Evolutionary conservation across 169 alveolate genomes (phyloP).

Genomic region (Fabrea salina): DNA sequence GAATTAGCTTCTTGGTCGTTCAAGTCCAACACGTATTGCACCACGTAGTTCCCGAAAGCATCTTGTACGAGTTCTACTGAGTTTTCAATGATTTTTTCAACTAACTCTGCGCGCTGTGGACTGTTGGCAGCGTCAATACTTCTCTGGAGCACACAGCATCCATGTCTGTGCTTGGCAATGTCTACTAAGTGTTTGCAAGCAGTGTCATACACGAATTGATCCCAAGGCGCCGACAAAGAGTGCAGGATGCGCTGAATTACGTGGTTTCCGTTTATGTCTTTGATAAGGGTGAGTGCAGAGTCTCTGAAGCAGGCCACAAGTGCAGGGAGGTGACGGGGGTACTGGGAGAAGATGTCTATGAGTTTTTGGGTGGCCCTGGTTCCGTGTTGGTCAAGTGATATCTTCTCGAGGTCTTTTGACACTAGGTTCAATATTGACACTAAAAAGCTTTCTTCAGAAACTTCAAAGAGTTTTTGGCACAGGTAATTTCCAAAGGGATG

Average conservation of each 20-base stretch:
- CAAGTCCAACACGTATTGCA: slow-evolving; percentile 85
- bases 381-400: slow-evolving; percentile 91
- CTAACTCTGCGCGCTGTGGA: slow-evolving; percentile 48
- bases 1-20: slow-evolving; percentile 65
- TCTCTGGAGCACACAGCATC: slow-evolving; percentile 93
- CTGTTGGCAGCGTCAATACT: slow-evolving; percentile 79
- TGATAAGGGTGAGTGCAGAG: slow-evolving; percentile 64
- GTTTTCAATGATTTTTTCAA: slow-evolving; percentile 70
- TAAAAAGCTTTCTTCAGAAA: neutral
- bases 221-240: slow-evolving; percentile 67
- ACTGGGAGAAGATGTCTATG: slow-evolving; percentile 79
- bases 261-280: slow-evolving; percentile 92
- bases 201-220: slow-evolving; percentile 85
- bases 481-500: slow-evolving; percentile 94
- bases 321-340: slow-evolving; percentile 34
- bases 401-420: slow-evolving; percentile 57
- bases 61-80: slow-evolving; percentile 85
- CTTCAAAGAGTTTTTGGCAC: slow-evolving; percentile 90
- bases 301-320: slow-evolving; percentile 43
- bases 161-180: slow-evolving; percentile 90
- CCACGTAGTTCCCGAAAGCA: slow-evolving; percentile 94
- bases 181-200: slow-evolving; percentile 71
- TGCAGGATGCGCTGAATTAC: slow-evolving; percentile 87
- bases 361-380: slow-evolving; percentile 92
- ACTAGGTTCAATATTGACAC: neutral